A percentile compares a stretch with the other conserved stretches of the same genome.
Conservation (phyloP, 441 rosid species). For the Erodium chrysanthum region DNA sequence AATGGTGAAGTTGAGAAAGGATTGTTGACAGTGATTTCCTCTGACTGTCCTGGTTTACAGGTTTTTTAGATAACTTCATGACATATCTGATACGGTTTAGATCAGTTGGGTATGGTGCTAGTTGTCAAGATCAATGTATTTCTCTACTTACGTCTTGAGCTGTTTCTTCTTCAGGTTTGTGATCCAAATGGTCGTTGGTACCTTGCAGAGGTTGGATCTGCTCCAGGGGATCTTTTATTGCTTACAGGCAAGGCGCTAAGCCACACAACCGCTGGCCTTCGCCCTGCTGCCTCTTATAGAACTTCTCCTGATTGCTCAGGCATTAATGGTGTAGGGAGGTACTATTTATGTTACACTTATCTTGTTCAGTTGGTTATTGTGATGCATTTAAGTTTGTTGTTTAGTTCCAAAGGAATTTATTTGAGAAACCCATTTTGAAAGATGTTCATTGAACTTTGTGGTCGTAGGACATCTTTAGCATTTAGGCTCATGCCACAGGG, state of each 20-base stretch:
- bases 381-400: conserved; percentile 5
- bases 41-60: conserved; percentile 75
- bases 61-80: conserved; percentile 26
- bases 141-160: conserved; percentile 10
- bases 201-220: conserved; percentile 65
- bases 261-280: conserved; percentile 91
- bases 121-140: not conserved
- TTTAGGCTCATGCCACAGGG: conserved; percentile 93
- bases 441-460: conserved; percentile 13
- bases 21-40: conserved; percentile 65
- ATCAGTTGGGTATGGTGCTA: conserved; percentile 4
- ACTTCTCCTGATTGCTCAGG: conserved; percentile 44
- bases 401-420: conserved; percentile 17
- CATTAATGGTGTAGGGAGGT: conserved; percentile 66
- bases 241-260: conserved; percentile 94
- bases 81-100: not conserved
- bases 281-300: conserved; percentile 70
- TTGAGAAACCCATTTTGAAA: not conserved
- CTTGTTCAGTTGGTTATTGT: conserved; percentile 7
- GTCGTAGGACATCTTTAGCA: conserved; percentile 64
- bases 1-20: conserved; percentile 86
- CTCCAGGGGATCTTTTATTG: conserved; percentile 67
- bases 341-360: not conserved
- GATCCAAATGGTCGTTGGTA: conserved; percentile 94
- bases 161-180: conserved; percentile 52